phyloP scores from a whole-genome alignment of 371 early-diverging fungal genomes.

The Mucor indicus region DNA sequence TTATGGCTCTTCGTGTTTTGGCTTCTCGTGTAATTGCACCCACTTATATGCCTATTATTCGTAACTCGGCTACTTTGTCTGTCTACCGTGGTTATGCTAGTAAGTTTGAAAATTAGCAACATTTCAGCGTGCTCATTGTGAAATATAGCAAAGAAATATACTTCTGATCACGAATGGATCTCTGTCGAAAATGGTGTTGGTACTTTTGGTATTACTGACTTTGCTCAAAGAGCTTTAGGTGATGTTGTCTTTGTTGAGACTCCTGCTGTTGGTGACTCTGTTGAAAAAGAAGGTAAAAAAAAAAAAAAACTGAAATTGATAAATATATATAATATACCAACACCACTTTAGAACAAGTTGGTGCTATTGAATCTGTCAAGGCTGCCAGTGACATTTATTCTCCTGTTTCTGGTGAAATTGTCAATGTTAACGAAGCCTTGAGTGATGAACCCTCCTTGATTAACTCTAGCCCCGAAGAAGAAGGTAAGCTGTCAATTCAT shows the following conservation, averaged over 20 bases:
- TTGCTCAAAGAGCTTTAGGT: slow-evolving; percentile 89
- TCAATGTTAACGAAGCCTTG: slow-evolving; percentile 72
- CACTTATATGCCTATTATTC: slow-evolving; percentile 37
- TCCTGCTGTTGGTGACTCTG: slow-evolving; percentile 59
- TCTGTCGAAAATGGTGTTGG: slow-evolving; percentile 67
- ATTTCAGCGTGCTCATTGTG: not conserved
- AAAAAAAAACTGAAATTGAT: no score
- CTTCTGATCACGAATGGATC: slow-evolving; percentile 94
- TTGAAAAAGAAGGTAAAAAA: slow-evolving; percentile 59
- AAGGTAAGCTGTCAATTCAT: slow-evolving; percentile 76
- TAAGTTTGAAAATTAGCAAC: slow-evolving; percentile 17
- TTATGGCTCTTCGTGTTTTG: slow-evolving; percentile 46
- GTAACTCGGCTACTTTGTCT: slow-evolving; percentile 33
- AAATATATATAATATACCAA: no score
- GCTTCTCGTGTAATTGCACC: slow-evolving; percentile 38
- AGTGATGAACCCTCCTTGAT: slow-evolving; percentile 70
- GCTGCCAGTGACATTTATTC: slow-evolving; percentile 92
- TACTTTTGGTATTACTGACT: slow-evolving; percentile 91
- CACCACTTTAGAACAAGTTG: slow-evolving; percentile 70
- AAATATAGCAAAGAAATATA: slow-evolving; percentile 65
- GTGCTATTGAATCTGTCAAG: slow-evolving; percentile 95
- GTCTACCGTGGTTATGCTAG: slow-evolving; percentile 47
- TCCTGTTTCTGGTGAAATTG: slow-evolving; percentile 83
- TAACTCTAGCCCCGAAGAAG: slow-evolving; percentile 72
- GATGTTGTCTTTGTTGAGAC: slow-evolving; percentile 94